Conservation (phyloP, 2,329 filamentous ascomycete species). For the Eurotiales sp. region DNA sequence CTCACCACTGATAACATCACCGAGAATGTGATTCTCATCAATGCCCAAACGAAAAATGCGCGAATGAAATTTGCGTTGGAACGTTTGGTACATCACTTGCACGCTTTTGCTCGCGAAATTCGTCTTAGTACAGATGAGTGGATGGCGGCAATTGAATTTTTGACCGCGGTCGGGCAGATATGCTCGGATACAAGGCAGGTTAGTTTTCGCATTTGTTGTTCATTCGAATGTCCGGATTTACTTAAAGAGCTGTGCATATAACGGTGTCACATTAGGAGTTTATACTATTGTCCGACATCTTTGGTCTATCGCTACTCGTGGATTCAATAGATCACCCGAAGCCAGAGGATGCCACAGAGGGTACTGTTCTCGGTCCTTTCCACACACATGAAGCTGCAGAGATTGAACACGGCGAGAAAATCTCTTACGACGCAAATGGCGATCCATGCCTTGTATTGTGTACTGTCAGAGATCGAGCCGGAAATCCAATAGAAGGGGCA, state of each 20-base stretch:
- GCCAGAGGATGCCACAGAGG: constrained; percentile 65
- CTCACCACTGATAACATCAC: constrained; percentile 78
- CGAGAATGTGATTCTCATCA: constrained; percentile 69
- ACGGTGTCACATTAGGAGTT: no score
- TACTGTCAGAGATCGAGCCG: constrained; percentile 62
- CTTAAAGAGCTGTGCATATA: no score
- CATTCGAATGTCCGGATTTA: no score
- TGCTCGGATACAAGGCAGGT: constrained; percentile 59
- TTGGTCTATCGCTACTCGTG: constrained; percentile 74
- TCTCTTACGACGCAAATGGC: constrained; percentile 47
- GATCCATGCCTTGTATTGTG: constrained; percentile 73
- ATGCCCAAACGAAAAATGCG: constrained; percentile 63
- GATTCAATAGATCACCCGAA: constrained; percentile 82
- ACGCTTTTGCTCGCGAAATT: constrained; percentile 78
- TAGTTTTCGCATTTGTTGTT: no score
- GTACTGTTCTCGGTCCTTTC: constrained; percentile 69
- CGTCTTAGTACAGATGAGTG: constrained; percentile 72
- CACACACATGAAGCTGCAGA: neutral
- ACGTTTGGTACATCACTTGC: constrained; percentile 69
- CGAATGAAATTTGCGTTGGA: constrained; percentile 70
- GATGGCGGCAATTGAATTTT: constrained; percentile 69
- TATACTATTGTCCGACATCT: constrained; percentile 51
- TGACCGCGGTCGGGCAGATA: constrained; percentile 69
- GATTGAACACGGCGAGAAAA: constrained; percentile 27
- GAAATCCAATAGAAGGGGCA: constrained; percentile 60